Base-by-base conservation (phyloP, 1,284 basidiomycete species). In the Quambalaria eucalypti region DNA sequence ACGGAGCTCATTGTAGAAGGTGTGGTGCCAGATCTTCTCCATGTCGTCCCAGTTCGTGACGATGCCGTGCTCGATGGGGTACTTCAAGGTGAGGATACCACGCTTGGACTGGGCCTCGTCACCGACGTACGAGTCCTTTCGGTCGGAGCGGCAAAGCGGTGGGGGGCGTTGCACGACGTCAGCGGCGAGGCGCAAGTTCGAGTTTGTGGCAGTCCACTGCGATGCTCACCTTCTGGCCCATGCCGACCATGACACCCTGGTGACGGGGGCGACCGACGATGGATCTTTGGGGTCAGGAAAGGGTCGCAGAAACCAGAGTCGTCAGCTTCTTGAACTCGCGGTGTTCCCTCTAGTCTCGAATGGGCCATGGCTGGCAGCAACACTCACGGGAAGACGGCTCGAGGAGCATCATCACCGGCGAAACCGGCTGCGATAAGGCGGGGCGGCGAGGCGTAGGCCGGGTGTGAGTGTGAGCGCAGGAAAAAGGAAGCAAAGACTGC, bases 21-120 rank as follows among this genome's bases (percentile, higher is more conserved):
- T 71, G 64, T 71, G 74, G 60, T 69, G 65, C 65, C 39, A 59
- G 62, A 74, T 74, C 65, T 74, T 74, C 65, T 74, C 72, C 72
- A 74, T 74, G 66, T 74, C 72, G 59, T 74, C 72, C 89, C 89
- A 93, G 84, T 93, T 91, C 78, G 89, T 92, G 69, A 93, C 89
- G 78, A 92, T 90, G 70, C 78, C 78, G 76, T 79, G 78, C 73
- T 79, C 78, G 59, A 79, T 79, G 48, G 78, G 78, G 74, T 79
- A 76, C 81, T 81, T 91, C 78, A 95, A 82, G 64, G 88, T 90
- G 64, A 95, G 81, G 79, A 92, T 90, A 84, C 89, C 90, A 81
- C 90, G 87, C 83, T 92, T 92, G 62, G 89, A 87, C 79, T 92
- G 90, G 52, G 90, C 90, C 80, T 92, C 89, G 74, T 92, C 89